These are phyloP conservation scores for Pluteus cervinus DNA, from an alignment of 768 basidiomycete species.

Conservation along the genomic window DNA sequence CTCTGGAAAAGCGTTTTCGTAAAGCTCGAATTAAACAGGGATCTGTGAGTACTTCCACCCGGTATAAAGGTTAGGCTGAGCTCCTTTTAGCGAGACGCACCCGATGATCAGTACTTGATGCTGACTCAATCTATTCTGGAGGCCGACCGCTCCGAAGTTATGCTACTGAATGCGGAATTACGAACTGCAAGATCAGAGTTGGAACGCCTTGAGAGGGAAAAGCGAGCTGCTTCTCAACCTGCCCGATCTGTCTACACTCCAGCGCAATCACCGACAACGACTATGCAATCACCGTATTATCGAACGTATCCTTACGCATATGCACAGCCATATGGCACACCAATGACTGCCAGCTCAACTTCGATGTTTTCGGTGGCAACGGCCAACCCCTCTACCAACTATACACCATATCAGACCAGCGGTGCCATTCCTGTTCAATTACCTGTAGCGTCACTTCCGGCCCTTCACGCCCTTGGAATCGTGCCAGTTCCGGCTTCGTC, in stretches of 20 bases:
- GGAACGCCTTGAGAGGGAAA: constrained; percentile 66
- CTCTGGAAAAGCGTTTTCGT: constrained; percentile 53
- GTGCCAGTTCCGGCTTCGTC: constrained; percentile 58
- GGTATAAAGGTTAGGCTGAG: constrained; percentile 1
- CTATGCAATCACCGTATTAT: constrained; percentile 50
- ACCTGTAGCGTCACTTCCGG: constrained; percentile 57
- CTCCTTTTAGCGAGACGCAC: constrained; percentile 45
- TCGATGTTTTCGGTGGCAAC: constrained; percentile 25
- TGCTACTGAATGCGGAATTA: constrained; percentile 50
- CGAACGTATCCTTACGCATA: constrained; percentile 62
- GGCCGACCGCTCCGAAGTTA: constrained; percentile 56
- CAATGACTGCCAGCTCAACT: constrained; percentile 20
- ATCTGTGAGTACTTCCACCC: constrained; percentile 28
- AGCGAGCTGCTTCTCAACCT: constrained; percentile 42
- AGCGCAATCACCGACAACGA: constrained; percentile 20
- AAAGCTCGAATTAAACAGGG: constrained; percentile 48
- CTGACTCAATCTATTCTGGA: constrained; percentile 63
- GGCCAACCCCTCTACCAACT: constrained; percentile 21
- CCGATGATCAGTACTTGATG: constrained; percentile 57
- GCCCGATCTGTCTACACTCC: constrained; percentile 37
- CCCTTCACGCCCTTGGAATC: constrained; percentile 69
- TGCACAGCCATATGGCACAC: constrained; percentile 47
- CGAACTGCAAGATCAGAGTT: constrained; percentile 57
- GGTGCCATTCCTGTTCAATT: constrained; percentile 62
- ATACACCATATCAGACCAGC: constrained; percentile 30